phyloP scores from a whole-genome alignment of 805 yeast genomes.

The Candida adriatica region DNA sequence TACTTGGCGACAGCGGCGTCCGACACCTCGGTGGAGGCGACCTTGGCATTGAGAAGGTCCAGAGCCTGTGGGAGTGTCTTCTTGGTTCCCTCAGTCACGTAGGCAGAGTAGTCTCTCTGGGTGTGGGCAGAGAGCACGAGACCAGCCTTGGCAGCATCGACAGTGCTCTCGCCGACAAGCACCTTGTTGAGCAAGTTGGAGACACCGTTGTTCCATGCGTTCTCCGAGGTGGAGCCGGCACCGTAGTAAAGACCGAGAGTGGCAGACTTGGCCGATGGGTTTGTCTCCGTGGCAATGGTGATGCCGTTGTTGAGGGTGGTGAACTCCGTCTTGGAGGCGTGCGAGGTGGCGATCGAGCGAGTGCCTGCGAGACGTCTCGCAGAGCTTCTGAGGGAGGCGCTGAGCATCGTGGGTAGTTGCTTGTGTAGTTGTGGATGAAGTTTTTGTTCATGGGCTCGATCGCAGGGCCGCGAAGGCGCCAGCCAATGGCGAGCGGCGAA shows the following conservation, averaged over 20 bases:
- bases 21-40: slow-evolving; percentile 30
- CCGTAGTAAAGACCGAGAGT: slow-evolving; percentile 66
- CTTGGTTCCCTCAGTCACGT: slow-evolving; percentile 47
- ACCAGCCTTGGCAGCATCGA: slow-evolving; percentile 41
- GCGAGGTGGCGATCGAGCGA: slow-evolving; percentile 53
- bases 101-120: slow-evolving; percentile 59
- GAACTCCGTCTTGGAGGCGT: slow-evolving; percentile 55
- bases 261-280: slow-evolving; percentile 46
- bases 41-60: slow-evolving; percentile 38
- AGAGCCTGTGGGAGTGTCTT: slow-evolving; percentile 47
- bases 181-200: slow-evolving; percentile 55
- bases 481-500: too few species aligned
- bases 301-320: slow-evolving; percentile 71
- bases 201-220: slow-evolving; percentile 77
- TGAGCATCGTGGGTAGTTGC: slow-evolving; percentile 24
- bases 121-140: slow-evolving; percentile 47
- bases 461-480: too few species aligned
- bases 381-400: slow-evolving; percentile 20
- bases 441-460: not conserved
- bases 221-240: slow-evolving; percentile 77
- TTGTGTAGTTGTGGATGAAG: too few species aligned
- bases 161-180: slow-evolving; percentile 31
- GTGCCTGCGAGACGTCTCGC: slow-evolving; percentile 17
- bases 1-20: slow-evolving; percentile 42
- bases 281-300: slow-evolving; percentile 62